Evolutionary conservation across 2,329 filamentous ascomycete species (phyloP).

Genomic region (Allantophomopsis cytisporea): DNA sequence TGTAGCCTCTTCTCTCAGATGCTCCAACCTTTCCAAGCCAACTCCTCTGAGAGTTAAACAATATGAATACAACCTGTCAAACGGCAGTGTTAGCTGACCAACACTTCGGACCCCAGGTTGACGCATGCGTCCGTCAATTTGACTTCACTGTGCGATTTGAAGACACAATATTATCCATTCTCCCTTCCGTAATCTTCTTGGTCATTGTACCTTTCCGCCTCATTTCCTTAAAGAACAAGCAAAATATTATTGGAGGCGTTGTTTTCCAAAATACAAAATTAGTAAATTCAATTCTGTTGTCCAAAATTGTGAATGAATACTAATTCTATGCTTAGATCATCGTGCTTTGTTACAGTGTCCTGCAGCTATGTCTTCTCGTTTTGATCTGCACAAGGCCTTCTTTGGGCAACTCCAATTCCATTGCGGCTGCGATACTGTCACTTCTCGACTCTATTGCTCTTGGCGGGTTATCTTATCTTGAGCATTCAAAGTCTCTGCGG

Average conservation of each 20-base stretch:
- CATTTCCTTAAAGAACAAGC: not conserved
- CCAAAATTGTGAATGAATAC: not conserved
- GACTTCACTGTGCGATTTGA: conserved; percentile 19
- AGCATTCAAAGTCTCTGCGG: conserved; percentile 21
- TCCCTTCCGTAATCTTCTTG: conserved; percentile 1
- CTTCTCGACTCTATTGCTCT: conserved; percentile 18
- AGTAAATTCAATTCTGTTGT: not conserved
- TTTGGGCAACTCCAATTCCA: conserved; percentile 12
- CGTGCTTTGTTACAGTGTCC: not conserved
- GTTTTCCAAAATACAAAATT: conserved; percentile 1
- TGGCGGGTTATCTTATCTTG: conserved; percentile 17
- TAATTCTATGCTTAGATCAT: not conserved
- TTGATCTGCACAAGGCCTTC: conserved; percentile 15
- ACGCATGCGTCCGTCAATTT: conserved; percentile 5
- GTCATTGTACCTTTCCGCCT: not conserved
- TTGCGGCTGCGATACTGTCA: conserved; percentile 16
- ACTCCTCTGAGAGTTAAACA: too few relatives aligned
- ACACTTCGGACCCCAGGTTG: conserved; percentile 3
- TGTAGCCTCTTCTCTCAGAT: too few relatives aligned
- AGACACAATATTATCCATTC: conserved; percentile 10
- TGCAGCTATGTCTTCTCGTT: conserved; percentile 3
- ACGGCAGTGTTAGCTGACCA: not conserved
- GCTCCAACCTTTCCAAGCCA: too few relatives aligned
- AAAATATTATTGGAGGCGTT: not conserved
- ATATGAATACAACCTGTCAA: too few relatives aligned